Evolutionary conservation across 2,329 filamentous ascomycete genomes (phyloP).

Genomic region (Microsporum audouinii): DNA sequence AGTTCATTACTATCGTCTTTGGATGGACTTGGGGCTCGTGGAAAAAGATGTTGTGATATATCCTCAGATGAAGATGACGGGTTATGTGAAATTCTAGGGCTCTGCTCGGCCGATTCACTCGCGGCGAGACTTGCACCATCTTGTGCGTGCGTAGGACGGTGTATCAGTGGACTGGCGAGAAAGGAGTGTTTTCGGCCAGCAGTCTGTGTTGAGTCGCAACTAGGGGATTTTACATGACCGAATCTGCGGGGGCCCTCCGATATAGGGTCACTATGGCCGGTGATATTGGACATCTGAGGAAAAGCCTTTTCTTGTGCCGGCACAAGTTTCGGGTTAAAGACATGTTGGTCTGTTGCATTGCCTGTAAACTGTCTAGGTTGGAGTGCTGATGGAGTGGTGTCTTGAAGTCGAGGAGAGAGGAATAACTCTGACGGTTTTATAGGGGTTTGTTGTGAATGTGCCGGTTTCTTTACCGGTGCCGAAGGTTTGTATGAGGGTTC

Average conservation of each 20-base stretch:
- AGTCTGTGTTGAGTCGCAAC: slow-evolving; percentile 13
- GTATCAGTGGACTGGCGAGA: slow-evolving; percentile 6
- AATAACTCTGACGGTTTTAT: slow-evolving; percentile 7
- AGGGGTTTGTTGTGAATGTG: neutral
- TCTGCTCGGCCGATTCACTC: slow-evolving; percentile 1
- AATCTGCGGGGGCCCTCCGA: neutral
- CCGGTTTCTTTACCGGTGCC: neutral
- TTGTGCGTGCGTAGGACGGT: neutral
- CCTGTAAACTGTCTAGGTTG: slow-evolving; percentile 23
- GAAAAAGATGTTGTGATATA: slow-evolving; percentile 5
- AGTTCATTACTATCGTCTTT: slow-evolving; percentile 10
- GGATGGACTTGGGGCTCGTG: slow-evolving; percentile 9
- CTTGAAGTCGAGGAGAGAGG: slow-evolving; percentile 10
- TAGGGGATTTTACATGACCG: slow-evolving; percentile 15
- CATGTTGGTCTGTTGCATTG: slow-evolving; percentile 16
- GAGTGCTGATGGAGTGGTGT: slow-evolving; percentile 18
- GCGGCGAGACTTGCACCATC: neutral
- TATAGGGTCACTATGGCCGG: neutral
- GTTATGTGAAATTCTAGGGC: slow-evolving; percentile 5
- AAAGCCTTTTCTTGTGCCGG: neutral
- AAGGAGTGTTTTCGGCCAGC: slow-evolving; percentile 5
- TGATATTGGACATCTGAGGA: neutral
- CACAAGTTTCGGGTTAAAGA: slow-evolving; percentile 17
- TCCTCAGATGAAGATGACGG: slow-evolving; percentile 10
- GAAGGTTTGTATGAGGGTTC: slow-evolving; percentile 2